These are phyloP conservation scores for Diaporthe nobilis DNA, from an alignment of 2,329 filamentous ascomycete species.

Conservation along the genomic window DNA sequence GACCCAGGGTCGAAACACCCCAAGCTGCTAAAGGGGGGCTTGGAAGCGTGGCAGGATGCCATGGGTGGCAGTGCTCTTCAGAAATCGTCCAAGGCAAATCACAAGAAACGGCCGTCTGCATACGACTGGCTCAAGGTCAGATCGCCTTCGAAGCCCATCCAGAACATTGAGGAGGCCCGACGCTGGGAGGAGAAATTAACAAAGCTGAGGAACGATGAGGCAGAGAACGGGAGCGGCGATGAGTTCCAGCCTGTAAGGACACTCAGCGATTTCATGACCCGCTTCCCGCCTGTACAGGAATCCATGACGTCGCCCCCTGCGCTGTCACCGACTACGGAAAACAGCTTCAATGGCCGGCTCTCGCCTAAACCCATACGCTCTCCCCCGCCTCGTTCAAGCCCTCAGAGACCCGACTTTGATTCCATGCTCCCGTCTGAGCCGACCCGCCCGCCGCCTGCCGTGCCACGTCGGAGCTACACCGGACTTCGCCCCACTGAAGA, in stretches of 20 bases:
- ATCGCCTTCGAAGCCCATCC: constrained; percentile 75
- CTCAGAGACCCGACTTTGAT: constrained; percentile 55
- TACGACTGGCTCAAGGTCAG: constrained; percentile 54
- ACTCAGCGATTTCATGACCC: constrained; percentile 78
- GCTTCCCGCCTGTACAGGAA: constrained; percentile 79
- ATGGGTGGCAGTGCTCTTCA: constrained; percentile 77
- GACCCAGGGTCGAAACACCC: constrained; percentile 66
- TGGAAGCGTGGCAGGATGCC: constrained; percentile 90
- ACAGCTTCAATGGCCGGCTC: constrained; percentile 37
- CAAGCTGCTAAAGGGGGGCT: constrained; percentile 83
- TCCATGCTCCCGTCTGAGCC: constrained; percentile 70
- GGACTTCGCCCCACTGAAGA: constrained; percentile 70
- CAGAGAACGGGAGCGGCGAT: constrained; percentile 8
- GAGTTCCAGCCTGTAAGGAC: constrained; percentile 35
- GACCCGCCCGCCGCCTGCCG: constrained; percentile 75
- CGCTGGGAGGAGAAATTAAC: constrained; percentile 82
- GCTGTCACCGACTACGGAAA: background rate
- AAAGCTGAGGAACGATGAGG: constrained; percentile 35
- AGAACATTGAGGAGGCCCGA: constrained; percentile 81
- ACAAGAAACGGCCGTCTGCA: constrained; percentile 39
- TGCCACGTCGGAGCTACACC: constrained; percentile 82
- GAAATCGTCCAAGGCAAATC: constrained; percentile 56
- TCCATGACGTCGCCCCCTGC: constrained; percentile 67
- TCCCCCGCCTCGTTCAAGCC: constrained; percentile 5
- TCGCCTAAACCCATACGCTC: constrained; percentile 24